Evolutionary conservation across 2,329 filamentous ascomycete species (phyloP), one percentile per base, ranked within the genome.

Genomic region (Fusarium protoensiforme): DNA sequence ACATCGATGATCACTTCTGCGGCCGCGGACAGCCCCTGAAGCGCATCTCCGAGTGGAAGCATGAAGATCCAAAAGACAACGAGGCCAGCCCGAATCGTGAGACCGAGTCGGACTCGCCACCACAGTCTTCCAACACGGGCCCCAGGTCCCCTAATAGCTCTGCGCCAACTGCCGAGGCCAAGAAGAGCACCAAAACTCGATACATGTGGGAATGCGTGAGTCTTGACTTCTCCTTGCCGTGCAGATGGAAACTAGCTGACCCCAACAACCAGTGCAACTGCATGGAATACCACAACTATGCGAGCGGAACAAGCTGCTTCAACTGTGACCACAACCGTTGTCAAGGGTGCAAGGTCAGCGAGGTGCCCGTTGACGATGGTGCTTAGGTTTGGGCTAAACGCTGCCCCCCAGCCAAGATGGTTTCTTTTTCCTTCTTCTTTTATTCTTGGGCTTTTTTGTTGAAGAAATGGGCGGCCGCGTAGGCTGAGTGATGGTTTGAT

Each of bases 1-100:
- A 98, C 78, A 95, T 97, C 72, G 94, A 95, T 67, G 81, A 88
- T 18, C 93, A 94, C 77, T 91, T 92, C 70, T 87, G 87, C 62
- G 90, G 89, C 31, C 86, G 89, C 4, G 79, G 82, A 8, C 73
- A 76, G 0, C 4, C 38, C 2, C 83, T 83, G 69, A 85, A 78
- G 74, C 77, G 81, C 8, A 92, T 92, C 22, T 80, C 80, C 18
- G 85, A 91, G 11, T 94, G 92, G 92, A 80, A 81, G 66, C 77
- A 82, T 14, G 83, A 85, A 13, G 71, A 74, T 27, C 57, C 65
- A 18, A 46, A 58, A 18, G 66, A 69, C 13, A 38, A 53, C 16
- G 41, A 36, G 9, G 27, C 48, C 22, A 60, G n/a, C 18, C 43
- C 39, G 20, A 29, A n/a, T 22, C 51, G 22, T 13, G 54, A 46